A percentile compares a stretch with the other conserved stretches of the same genome.
Evolutionary conservation across 2,329 filamentous ascomycete species (phyloP).

Genomic region (Nannizzia gypsea): DNA sequence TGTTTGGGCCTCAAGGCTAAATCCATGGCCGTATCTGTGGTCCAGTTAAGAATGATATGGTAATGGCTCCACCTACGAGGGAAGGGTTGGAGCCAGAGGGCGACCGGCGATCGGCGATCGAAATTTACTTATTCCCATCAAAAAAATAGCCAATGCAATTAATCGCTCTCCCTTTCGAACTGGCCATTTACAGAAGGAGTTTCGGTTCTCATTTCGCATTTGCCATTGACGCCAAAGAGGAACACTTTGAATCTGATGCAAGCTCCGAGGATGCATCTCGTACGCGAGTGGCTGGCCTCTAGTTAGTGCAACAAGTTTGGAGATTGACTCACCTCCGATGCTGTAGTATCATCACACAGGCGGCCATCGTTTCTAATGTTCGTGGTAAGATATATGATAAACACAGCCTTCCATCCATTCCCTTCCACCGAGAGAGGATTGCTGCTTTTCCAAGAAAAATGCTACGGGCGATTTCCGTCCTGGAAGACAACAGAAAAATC

Average conservation of each 20-base stretch:
- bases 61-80: neutral
- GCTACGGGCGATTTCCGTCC: neutral
- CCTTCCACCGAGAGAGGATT: neutral
- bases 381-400: too few relatives aligned
- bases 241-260: neutral
- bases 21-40: neutral
- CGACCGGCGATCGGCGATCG: slow-evolving; percentile 3
- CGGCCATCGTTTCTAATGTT: too few relatives aligned
- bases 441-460: neutral
- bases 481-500: neutral
- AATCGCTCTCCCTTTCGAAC: neutral
- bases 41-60: neutral
- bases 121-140: neutral
- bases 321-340: neutral
- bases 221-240: neutral
- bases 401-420: too few relatives aligned
- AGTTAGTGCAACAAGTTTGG: neutral
- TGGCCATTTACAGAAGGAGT: neutral
- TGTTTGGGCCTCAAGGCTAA: neutral
- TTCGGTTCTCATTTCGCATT: neutral
- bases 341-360: too few relatives aligned
- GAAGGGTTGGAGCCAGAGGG: neutral
- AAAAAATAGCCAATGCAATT: neutral
- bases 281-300: too few relatives aligned
- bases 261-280: too few relatives aligned